Percentiles rank a stretch among this genome's conserved stretches.
These are phyloP conservation scores for Penicillium canariense DNA, from an alignment of 495 filamentous ascomycete species.

Conservation along the genomic window DNA sequence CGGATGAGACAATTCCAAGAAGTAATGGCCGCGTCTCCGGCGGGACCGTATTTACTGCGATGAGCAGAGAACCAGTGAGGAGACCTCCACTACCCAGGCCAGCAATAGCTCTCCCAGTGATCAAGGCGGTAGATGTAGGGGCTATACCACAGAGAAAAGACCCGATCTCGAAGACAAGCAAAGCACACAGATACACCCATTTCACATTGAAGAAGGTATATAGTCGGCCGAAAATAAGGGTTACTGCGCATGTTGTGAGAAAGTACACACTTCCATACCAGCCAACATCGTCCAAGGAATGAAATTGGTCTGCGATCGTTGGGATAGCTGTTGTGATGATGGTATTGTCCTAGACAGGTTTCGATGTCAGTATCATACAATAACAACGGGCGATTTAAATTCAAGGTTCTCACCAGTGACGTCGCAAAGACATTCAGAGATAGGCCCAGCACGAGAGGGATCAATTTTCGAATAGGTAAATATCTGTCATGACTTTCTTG, in stretches of 20 bases:
- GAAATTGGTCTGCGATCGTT: constrained; percentile 23
- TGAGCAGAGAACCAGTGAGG: constrained; percentile 47
- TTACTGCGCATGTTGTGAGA: constrained; percentile 42
- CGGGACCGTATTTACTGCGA: constrained; percentile 52
- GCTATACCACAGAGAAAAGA: constrained; percentile 69
- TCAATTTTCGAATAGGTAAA: too few relatives aligned
- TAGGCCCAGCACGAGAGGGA: too few relatives aligned
- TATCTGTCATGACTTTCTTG: too few relatives aligned
- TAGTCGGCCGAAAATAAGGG: constrained; percentile 39
- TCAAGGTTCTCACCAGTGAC: too few relatives aligned
- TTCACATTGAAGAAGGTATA: constrained; percentile 47
- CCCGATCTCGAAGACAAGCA: constrained; percentile 62
- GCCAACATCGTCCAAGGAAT: constrained; percentile 38
- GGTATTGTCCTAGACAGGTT: too few relatives aligned
- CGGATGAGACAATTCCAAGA: constrained; percentile 33
- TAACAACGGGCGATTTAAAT: too few relatives aligned
- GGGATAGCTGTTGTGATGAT: too few relatives aligned
- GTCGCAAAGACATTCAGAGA: too few relatives aligned
- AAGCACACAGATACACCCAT: constrained; percentile 25
- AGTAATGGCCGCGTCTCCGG: constrained; percentile 49
- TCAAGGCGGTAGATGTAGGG: constrained; percentile 63
- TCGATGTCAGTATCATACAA: too few relatives aligned
- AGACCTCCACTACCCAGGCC: constrained; percentile 65
- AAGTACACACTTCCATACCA: constrained; percentile 53
- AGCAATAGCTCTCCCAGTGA: constrained; percentile 72